phyloP scores from a whole-genome alignment of 78 protist genomes.

The Carpediemonas membranifera region DNA sequence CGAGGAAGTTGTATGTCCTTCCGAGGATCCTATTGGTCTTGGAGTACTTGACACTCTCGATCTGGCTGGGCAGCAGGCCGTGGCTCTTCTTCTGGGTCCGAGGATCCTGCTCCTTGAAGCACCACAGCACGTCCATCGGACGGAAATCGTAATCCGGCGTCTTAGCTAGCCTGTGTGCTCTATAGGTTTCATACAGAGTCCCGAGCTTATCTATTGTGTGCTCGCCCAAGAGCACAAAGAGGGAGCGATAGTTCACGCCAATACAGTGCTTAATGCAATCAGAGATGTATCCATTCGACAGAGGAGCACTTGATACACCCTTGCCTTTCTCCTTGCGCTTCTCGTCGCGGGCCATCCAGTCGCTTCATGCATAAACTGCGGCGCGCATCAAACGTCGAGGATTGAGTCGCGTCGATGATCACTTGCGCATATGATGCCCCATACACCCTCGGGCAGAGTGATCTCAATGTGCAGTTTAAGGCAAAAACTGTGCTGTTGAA shows the following conservation, averaged over 20 bases:
- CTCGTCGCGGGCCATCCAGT: too few relatives aligned
- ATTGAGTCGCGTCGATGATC: too few relatives aligned
- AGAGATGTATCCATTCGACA: too few relatives aligned
- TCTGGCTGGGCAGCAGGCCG: slow-evolving; percentile 64
- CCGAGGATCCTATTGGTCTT: slow-evolving; percentile 94
- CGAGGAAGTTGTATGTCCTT: slow-evolving; percentile 88
- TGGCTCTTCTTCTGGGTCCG: slow-evolving; percentile 33
- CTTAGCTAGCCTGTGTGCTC: slow-evolving; percentile 44
- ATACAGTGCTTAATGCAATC: slow-evolving; percentile 75
- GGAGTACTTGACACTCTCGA: slow-evolving; percentile 70
- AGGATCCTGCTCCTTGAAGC: slow-evolving; percentile 80
- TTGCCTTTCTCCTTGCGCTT: too few relatives aligned
- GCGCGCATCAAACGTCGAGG: too few relatives aligned
- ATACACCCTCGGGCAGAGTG: too few relatives aligned
- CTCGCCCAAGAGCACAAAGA: slow-evolving; percentile 90
- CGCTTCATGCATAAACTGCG: too few relatives aligned
- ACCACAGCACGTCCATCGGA: slow-evolving; percentile 93
- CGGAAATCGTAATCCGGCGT: too few relatives aligned
- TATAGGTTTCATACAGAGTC: slow-evolving; percentile 74
- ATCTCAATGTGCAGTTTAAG: too few relatives aligned
- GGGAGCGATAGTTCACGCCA: slow-evolving; percentile 53
- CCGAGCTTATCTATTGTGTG: slow-evolving; percentile 71
- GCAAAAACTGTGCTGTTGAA: too few relatives aligned
- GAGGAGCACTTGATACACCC: too few relatives aligned
- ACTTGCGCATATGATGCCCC: too few relatives aligned